Evolutionary conservation across 2,329 filamentous ascomycete species (phyloP).

Genomic region (Paracoccidioides brasiliensis): DNA sequence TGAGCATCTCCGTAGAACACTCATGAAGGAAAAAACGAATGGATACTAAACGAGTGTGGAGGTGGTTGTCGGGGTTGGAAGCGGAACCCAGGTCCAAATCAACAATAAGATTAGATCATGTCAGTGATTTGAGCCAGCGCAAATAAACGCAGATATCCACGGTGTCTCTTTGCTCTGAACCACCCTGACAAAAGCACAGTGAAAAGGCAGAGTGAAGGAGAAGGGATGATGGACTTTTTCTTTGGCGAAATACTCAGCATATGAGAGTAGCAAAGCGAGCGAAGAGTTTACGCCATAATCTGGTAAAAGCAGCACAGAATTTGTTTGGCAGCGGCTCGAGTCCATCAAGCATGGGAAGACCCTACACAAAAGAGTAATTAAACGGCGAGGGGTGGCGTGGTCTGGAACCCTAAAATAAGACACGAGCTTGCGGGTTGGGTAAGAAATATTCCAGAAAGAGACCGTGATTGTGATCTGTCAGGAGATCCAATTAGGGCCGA

Average conservation of each 20-base stretch:
- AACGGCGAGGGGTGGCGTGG: no score
- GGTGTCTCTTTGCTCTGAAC: background rate
- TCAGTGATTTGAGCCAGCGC: background rate
- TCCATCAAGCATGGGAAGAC: no score
- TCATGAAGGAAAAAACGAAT: background rate
- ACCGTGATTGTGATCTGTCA: no score
- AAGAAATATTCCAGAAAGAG: no score
- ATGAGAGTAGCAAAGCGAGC: no score
- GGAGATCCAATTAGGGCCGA: no score
- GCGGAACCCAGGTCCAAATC: background rate
- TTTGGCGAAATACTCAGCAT: background rate
- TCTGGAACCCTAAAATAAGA: no score
- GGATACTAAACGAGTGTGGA: background rate
- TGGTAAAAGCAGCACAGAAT: no score
- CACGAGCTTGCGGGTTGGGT: no score
- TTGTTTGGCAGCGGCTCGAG: no score
- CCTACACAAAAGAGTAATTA: no score
- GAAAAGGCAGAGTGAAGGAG: background rate
- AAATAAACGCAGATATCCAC: background rate
- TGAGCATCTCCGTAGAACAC: background rate
- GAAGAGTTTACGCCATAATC: no score
- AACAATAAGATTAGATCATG: background rate
- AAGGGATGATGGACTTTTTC: background rate
- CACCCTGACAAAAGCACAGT: background rate
- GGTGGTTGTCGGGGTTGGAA: background rate